Percentiles rank a stretch among this genome's conserved stretches.
These are phyloP conservation scores for Amanita rubescens DNA, from an alignment of 768 basidiomycete genomes.

Conservation along the genomic window DNA sequence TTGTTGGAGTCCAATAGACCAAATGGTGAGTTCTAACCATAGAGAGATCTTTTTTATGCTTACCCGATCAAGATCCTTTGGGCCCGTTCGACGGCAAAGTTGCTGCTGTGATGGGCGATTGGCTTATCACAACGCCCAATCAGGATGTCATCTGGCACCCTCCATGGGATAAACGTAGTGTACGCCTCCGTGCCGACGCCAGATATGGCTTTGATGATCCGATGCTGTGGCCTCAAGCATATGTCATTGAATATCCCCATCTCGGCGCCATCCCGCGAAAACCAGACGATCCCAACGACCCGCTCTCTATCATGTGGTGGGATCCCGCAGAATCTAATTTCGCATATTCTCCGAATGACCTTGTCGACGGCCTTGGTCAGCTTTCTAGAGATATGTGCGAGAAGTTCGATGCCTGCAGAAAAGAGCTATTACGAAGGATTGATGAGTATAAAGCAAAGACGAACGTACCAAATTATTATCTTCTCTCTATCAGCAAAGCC, in stretches of 20 bases:
- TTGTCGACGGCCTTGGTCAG: background rate
- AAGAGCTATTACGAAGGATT: background rate
- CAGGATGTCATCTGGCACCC: background rate
- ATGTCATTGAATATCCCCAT: background rate
- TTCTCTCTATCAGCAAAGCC: background rate
- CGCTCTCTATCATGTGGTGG: background rate
- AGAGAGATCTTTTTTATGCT: background rate
- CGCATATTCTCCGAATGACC: background rate
- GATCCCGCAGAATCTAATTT: background rate
- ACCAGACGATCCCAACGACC: background rate
- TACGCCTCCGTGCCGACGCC: background rate
- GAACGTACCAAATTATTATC: background rate
- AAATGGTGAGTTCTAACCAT: background rate
- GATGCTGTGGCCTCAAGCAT: background rate
- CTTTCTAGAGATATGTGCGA: background rate
- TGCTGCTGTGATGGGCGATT: background rate
- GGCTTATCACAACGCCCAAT: background rate
- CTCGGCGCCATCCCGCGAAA: background rate
- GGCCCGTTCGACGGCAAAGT: background rate
- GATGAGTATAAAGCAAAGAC: background rate
- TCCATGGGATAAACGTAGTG: background rate
- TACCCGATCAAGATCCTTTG: background rate
- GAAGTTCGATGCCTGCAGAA: background rate
- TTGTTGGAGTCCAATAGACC: background rate
- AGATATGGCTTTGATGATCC: constrained; percentile 1